Percentiles rank a stretch among this genome's conserved stretches.
Evolutionary conservation across 805 yeast genomes (phyloP).

Genomic region (Ogataea methylovora): DNA sequence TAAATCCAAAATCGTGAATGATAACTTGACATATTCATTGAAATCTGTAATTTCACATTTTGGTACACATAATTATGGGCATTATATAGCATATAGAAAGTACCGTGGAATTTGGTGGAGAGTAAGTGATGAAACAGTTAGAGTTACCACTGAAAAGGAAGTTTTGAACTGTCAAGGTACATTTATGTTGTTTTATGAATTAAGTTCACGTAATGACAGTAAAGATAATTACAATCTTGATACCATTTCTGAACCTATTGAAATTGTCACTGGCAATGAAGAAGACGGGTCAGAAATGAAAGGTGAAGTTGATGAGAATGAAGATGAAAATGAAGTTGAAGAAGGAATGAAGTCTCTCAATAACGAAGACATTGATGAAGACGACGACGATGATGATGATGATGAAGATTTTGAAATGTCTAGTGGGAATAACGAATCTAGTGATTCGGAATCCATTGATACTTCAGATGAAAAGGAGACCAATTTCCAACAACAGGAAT

Average conservation of each 20-base stretch:
- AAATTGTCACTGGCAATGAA: constrained; percentile 2
- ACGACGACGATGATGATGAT: neutral
- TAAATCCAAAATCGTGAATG: constrained; percentile 11
- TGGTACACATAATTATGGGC: constrained; percentile 98
- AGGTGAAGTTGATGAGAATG: constrained; percentile 1
- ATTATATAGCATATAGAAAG: constrained; percentile 82
- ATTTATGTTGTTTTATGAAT: constrained; percentile 87
- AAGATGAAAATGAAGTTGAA: neutral
- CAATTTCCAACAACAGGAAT: neutral
- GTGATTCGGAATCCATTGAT: neutral
- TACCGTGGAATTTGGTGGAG: constrained; percentile 91
- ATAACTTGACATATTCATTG: constrained; percentile 54
- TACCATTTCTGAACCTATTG: constrained; percentile 12
- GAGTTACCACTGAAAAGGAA: constrained; percentile 71
- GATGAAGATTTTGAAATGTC: constrained; percentile 9
- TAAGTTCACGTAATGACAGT: constrained; percentile 19
- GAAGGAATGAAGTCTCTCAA: constrained; percentile 7
- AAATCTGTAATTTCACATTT: constrained; percentile 87
- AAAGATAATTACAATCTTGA: constrained; percentile 29
- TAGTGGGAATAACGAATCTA: neutral
- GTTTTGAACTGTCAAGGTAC: constrained; percentile 81
- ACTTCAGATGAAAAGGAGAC: neutral
- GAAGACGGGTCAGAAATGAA: neutral
- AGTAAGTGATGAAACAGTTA: constrained; percentile 83
- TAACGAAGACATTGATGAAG: constrained; percentile 3